Evolutionary conservation across 257 asterid species (phyloP), one percentile per base, ranked within the genome.

Genomic region (Anisodus acutangulus): DNA sequence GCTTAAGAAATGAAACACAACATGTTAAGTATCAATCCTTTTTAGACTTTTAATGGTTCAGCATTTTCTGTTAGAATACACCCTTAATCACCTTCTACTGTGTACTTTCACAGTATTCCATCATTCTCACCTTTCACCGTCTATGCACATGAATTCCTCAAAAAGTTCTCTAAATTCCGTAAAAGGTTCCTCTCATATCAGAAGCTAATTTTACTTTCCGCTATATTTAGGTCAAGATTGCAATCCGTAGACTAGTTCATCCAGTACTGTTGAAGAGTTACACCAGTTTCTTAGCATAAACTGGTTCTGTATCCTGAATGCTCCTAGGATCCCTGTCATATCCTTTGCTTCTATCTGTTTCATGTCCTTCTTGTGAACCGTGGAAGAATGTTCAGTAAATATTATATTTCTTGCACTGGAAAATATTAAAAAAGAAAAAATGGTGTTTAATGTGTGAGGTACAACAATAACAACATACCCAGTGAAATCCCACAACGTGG

Each of bases 101-200:
- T 39, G 39, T 68, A 68, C 26, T 68, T 68, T 68, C 78, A 68
- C 47, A 37, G 78, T 39, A 68, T 68, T 69, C 78, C 13, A 15
- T 16, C 26, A 41, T 45, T 39, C 53, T 68, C 53, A 68, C 78
- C 78, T 68, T 68, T 68, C 13, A 7, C 12, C 2, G 35, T 31
- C 35, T 31, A 31, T 31, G 0, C 35, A 31, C 35, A 31, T 31
- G 35, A 31, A 31, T 31, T 31, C 35, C 35, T 31, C 35, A 31
- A 31, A 31, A 31, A 31, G 35, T 31, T 31, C 35, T 31, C 35
- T 31, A 31, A 31, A 31, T 31, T 31, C 35, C 35, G 35, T 70
- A 43, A 17, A 70, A 70, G 79, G 16, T 70, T 70, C 55, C 55
- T 41, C 17, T 70, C 35, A 8, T 43, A 43, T 41, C 55, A 70